These are phyloP conservation scores for Dipodascus albidus DNA, from an alignment of 805 yeast species.

Conservation along the genomic window DNA sequence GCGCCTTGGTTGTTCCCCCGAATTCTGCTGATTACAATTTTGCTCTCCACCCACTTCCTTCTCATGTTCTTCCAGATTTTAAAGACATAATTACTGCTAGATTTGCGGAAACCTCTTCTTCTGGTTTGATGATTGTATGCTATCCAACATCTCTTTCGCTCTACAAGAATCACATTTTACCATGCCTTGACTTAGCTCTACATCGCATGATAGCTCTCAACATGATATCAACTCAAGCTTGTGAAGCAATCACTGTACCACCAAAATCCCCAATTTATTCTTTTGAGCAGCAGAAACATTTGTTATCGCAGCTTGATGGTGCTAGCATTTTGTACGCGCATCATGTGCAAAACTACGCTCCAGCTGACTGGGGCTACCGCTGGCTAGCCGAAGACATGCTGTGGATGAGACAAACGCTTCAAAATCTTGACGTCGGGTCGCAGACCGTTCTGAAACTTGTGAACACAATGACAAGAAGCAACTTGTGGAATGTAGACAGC, in stretches of 20 bases:
- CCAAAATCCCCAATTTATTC: constrained; percentile 11
- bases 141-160: constrained; percentile 16
- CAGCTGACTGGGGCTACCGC: constrained; percentile 14
- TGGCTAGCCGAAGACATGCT: constrained; percentile 17
- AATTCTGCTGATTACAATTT: constrained; percentile 14
- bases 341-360: constrained; percentile 2
- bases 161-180: constrained; percentile 12
- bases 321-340: constrained; percentile 10
- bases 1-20: constrained; percentile 7
- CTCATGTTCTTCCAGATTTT: constrained; percentile 15
- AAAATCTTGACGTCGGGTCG: constrained; percentile 4
- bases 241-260: constrained; percentile 14
- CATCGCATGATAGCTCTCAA: constrained; percentile 18
- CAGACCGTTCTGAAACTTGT: constrained; percentile 8
- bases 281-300: constrained; percentile 9
- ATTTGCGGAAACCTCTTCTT: constrained; percentile 14
- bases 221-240: constrained; percentile 14
- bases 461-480: constrained; percentile 8
- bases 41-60: constrained; percentile 15
- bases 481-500: constrained; percentile 6
- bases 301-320: constrained; percentile 5
- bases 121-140: constrained; percentile 15
- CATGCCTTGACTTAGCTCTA: constrained; percentile 17
- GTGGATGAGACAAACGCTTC: constrained; percentile 12
- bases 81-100: constrained; percentile 10